Base-by-base conservation (phyloP, 163 green algal species). In the Scenedesmus sp. region DNA sequence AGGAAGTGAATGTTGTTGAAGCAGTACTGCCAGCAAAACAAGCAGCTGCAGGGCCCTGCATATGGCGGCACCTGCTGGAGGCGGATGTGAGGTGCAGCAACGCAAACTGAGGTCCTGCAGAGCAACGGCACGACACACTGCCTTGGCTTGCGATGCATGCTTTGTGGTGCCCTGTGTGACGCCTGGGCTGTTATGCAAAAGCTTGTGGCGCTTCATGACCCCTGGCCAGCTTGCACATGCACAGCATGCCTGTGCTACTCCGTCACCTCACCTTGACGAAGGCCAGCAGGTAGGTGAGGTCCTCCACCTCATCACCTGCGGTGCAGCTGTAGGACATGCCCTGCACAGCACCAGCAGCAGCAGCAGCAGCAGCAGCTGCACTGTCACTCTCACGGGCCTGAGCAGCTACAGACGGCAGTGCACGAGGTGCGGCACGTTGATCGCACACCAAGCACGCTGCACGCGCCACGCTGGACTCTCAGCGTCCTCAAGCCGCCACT, bases 301-400 rank as follows among this genome's bases (percentile, higher is more conserved):
- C 98, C 91, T 99, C 98, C 65, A 99, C 97, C 92, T 99, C 98
- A 87, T 99, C 98, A 0, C 97, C 97, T 22, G 86, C 89, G 7
- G 96, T 97, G 5, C 81, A 65, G 16, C 91, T 91, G 93, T 99
- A 99, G 24, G 91, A 84, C 76, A 99, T 88, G 33, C 92, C 92
- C 94, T 97, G 92, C 37, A 81, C 10, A 2, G 37, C n/a, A 40
- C 26, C 56, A 88, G 26, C 56, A 80, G 37, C 35, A 80, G 83
- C 53, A 61, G 83, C 79, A 61, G 42, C 42, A 84, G 79, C 42
- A 61, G 43, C 22, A 61, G 79, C 42, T 42, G 43, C 37, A 0
- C 13, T n/a, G 37, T 13, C 10, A 13, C 37, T 51, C 33, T n/a
- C 15, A 43, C 6, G 7, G 18, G 1, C 9, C 12, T 76, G 24